phyloP scores from a whole-genome alignment of 2,329 filamentous ascomycete species.

The Ophiosphaerella narmari region DNA sequence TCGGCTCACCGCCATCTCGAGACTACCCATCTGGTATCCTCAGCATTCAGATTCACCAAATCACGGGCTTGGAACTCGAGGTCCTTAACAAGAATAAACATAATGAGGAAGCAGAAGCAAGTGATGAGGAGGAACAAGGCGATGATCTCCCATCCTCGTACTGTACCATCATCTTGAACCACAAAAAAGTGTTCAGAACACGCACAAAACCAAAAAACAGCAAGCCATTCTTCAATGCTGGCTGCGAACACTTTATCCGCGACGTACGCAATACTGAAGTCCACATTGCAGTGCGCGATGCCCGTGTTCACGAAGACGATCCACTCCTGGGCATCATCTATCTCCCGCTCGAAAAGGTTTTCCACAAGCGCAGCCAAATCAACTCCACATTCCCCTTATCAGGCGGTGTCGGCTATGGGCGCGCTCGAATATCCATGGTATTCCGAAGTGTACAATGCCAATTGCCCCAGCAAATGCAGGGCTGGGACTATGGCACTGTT shows the following conservation, averaged over 20 bases:
- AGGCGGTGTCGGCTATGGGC: slow-evolving; percentile 74
- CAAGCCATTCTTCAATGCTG: slow-evolving; percentile 79
- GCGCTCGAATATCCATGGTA: slow-evolving; percentile 70
- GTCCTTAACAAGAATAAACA: slow-evolving; percentile 60
- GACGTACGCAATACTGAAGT: slow-evolving; percentile 71
- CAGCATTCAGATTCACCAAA: slow-evolving; percentile 73
- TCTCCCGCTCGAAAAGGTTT: slow-evolving; percentile 65
- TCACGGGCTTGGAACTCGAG: slow-evolving; percentile 69
- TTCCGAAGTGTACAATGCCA: slow-evolving; percentile 72
- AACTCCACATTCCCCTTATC: slow-evolving; percentile 69
- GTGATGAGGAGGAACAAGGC: slow-evolving; percentile 64
- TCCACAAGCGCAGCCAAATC: slow-evolving; percentile 67
- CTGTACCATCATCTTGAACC: slow-evolving; percentile 74
- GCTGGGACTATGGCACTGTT: slow-evolving; percentile 75
- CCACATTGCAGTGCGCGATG: slow-evolving; percentile 69
- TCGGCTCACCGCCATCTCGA: slow-evolving; percentile 67
- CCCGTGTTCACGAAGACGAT: slow-evolving; percentile 71
- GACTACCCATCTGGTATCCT: slow-evolving; percentile 69
- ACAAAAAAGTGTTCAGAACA: slow-evolving; percentile 70
- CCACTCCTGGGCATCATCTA: slow-evolving; percentile 72
- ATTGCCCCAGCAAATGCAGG: slow-evolving; percentile 61
- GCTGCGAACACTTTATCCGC: slow-evolving; percentile 71
- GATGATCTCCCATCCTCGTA: slow-evolving; percentile 72
- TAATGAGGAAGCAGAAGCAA: slow-evolving; percentile 55
- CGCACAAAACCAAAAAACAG: slow-evolving; percentile 78